Conservation (phyloP, 306 rosid genomes). For the Trifolium subterraneum region DNA sequence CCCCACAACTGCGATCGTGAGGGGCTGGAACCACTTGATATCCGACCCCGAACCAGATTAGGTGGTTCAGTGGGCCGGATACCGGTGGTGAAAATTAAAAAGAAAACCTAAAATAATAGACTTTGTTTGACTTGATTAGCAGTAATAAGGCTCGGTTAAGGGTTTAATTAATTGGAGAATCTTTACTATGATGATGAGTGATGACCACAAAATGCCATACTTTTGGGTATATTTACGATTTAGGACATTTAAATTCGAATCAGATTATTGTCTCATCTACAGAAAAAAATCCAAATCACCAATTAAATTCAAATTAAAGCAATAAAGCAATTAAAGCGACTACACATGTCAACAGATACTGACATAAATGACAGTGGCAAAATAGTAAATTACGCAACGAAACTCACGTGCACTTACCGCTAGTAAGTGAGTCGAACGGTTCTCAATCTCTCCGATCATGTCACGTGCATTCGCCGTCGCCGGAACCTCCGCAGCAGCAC, state of each 20-base stretch:
- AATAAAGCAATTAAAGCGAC: slow-evolving; percentile 49
- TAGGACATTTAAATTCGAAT: slow-evolving; percentile 47
- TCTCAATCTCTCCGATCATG: slow-evolving; percentile 99
- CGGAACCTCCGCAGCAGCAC: slow-evolving; percentile 53
- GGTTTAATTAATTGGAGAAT: slow-evolving; percentile 35
- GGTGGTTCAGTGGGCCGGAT: no score
- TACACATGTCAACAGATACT: slow-evolving; percentile 48
- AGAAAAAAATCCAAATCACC: slow-evolving; percentile 24
- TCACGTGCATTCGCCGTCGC: slow-evolving; percentile 80
- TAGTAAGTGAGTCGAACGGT: slow-evolving; percentile 86
- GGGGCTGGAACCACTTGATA: no score
- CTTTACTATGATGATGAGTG: neutral
- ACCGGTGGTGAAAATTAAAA: no score
- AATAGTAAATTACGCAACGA: slow-evolving; percentile 45
- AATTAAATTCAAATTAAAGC: slow-evolving; percentile 44
- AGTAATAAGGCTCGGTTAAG: neutral
- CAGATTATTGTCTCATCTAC: slow-evolving; percentile 56
- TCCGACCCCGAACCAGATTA: no score
- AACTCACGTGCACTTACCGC: slow-evolving; percentile 72
- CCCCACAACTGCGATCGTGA: no score
- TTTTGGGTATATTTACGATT: slow-evolving; percentile 44
- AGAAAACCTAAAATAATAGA: no score
- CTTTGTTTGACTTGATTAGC: slow-evolving; percentile 30
- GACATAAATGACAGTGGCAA: slow-evolving; percentile 58
- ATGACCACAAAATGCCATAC: slow-evolving; percentile 43